phyloP scores from a whole-genome alignment of 1,139 yeast species.

The Taphrina communis region DNA sequence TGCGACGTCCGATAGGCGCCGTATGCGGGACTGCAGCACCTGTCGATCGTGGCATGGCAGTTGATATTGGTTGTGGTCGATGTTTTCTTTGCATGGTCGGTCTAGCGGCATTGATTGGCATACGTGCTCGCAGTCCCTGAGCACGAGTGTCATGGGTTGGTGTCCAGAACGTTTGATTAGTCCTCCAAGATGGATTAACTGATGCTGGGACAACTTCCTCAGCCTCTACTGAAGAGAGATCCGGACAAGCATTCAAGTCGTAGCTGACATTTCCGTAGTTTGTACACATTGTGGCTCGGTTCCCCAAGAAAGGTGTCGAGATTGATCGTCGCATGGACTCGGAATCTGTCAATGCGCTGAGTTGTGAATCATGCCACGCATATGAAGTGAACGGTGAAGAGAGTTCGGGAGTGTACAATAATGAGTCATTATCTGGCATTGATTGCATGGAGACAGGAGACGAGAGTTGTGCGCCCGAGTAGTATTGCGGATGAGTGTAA shows the following conservation, averaged over 20 bases:
- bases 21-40: slow-evolving; percentile 17
- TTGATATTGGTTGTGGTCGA: slow-evolving; percentile 30
- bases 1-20: slow-evolving; percentile 30
- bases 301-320: slow-evolving; percentile 11
- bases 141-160: neutral
- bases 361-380: slow-evolving; percentile 14
- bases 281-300: neutral
- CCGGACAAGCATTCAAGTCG: neutral
- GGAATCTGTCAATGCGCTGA: slow-evolving; percentile 7
- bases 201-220: slow-evolving; percentile 32
- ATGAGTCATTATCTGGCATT: slow-evolving; percentile 2
- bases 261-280: neutral
- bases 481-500: slow-evolving; percentile 24
- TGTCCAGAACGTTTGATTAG: neutral
- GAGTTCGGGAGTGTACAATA: slow-evolving; percentile 10
- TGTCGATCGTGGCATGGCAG: slow-evolving; percentile 2
- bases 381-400: slow-evolving; percentile 11
- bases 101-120: slow-evolving; percentile 15
- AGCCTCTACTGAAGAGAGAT: neutral
- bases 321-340: slow-evolving; percentile 15
- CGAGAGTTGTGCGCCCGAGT: slow-evolving; percentile 21
- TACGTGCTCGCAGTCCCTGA: neutral
- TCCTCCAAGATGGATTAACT: slow-evolving; percentile 2
- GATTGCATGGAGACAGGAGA: slow-evolving; percentile 26
- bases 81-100: slow-evolving; percentile 32